Evolutionary conservation across 2,329 filamentous ascomycete genomes (phyloP), one percentile per base, ranked within the genome.

Genomic region (Macrophomina pseudophaseolina): DNA sequence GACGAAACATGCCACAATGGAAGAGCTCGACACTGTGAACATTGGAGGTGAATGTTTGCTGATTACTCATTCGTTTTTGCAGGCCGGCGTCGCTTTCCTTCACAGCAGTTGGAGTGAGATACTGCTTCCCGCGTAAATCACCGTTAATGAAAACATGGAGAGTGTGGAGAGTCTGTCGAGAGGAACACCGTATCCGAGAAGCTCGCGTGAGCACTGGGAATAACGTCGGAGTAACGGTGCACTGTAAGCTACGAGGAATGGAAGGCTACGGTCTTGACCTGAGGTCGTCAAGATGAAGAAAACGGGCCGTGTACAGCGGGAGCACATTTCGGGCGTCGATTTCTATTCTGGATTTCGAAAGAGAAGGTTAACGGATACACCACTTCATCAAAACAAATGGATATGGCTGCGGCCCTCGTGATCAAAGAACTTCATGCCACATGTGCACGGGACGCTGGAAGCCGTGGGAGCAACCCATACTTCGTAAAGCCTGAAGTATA

Each of bases 81-180:
- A 85, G 83, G 78, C 81, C 62, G 82, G 82, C 67, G 82, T 85
- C 44, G 79, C 83, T 6, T 85, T 86, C 72, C 71, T 86, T 52
- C 80, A 83, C 72, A 84, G 82, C 75, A 84, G 81, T 76, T 85
- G 82, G 81, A 80, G 79, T 70, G 83, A 85, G 76, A 76, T 84
- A 64, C 73, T 85, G 5, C 75, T 84, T 9, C 82, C 83, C 56
- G 80, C 81, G 76, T 85, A 78, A 78, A 79, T 23, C 4, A 28
- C 23, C n/a, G 11, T n/a, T 8, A 4, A 8, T 6, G 30, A 9
- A 46, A 23, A 23, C 23, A 2, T 23, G 23, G 23, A 5, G 32
- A 23, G 18, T 7, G 14, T 40, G 53, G 7, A 12, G 14, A 23
- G 6, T 7, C 28, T 12, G 18, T 44, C 38, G 23, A 58, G 14